Percentiles rank a stretch among this genome's conserved stretches.
phyloP scores from a whole-genome alignment of 352 stramenopile genomes.

The Phytophthora cryptogea region DNA sequence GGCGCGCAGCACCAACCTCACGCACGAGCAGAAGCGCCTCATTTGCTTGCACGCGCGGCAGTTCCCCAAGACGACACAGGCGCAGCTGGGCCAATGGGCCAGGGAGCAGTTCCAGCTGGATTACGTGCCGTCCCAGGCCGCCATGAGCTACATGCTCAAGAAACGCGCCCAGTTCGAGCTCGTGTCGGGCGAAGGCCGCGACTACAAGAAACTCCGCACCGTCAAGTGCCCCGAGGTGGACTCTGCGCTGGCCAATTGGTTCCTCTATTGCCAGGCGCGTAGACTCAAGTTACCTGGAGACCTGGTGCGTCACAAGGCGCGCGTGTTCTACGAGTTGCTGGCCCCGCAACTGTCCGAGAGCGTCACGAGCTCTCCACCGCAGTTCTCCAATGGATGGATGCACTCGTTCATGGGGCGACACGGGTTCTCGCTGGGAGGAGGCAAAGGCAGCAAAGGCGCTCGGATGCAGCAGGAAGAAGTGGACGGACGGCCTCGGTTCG shows the following conservation, averaged over 20 bases:
- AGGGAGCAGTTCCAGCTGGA: conserved; percentile 67
- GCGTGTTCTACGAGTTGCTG: conserved; percentile 70
- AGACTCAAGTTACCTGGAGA: conserved; percentile 69
- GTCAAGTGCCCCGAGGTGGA: conserved; percentile 83
- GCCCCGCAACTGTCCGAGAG: conserved; percentile 37
- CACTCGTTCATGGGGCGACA: conserved; percentile 82
- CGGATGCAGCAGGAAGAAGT: conserved; percentile 25
- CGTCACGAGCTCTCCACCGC: conserved; percentile 45
- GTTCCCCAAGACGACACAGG: conserved; percentile 74
- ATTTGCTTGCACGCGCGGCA: conserved; percentile 79
- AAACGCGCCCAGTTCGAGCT: conserved; percentile 70
- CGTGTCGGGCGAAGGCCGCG: conserved; percentile 74
- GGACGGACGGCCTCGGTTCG: conserved; percentile 34
- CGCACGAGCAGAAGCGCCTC: conserved; percentile 79
- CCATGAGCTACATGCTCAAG: conserved; percentile 86
- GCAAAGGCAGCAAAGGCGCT: conserved; percentile 29
- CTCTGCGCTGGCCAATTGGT: conserved; percentile 81
- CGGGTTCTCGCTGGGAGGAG: conserved; percentile 52
- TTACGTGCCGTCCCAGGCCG: conserved; percentile 74
- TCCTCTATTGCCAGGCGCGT: conserved; percentile 69
- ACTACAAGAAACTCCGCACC: conserved; percentile 75
- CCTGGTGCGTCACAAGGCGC: conserved; percentile 76
- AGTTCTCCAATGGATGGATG: conserved; percentile 90
- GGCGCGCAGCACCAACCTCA: conserved; percentile 74
- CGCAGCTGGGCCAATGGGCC: conserved; percentile 74